Percentiles rank a stretch among this genome's conserved stretches.
These are phyloP conservation scores for Lentinula aciculospora DNA, from an alignment of 768 basidiomycete genomes.

Conservation along the genomic window DNA sequence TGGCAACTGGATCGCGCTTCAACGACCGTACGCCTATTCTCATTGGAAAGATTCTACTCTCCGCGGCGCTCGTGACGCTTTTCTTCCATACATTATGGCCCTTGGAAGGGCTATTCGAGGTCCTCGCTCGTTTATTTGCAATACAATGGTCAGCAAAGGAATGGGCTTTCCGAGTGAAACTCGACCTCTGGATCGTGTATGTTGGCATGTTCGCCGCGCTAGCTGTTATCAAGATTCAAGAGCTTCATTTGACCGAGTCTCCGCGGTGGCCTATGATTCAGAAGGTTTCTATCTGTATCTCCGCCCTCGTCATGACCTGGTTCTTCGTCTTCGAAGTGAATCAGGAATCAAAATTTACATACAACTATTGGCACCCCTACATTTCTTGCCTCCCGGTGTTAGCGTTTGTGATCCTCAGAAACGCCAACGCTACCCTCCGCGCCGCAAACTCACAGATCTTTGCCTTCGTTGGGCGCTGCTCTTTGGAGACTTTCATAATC, in stretches of 20 bases:
- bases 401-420: constrained; percentile 72
- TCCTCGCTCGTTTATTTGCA: constrained; percentile 59
- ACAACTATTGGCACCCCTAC: constrained; percentile 83
- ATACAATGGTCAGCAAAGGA: constrained; percentile 84
- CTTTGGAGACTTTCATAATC: constrained; percentile 87
- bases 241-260: constrained; percentile 64
- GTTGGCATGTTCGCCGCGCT: constrained; percentile 78
- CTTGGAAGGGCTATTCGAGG: constrained; percentile 56
- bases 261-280: constrained; percentile 54
- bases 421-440: constrained; percentile 65
- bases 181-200: constrained; percentile 89
- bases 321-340: constrained; percentile 79
- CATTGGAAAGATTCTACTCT: constrained; percentile 62
- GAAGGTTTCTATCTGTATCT: constrained; percentile 43
- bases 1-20: constrained; percentile 62
- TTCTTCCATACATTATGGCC: constrained; percentile 63
- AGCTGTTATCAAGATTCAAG: constrained; percentile 68
- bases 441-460: constrained; percentile 65
- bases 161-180: constrained; percentile 84
- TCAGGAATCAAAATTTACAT: constrained; percentile 75
- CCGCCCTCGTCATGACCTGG: constrained; percentile 57
- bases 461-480: constrained; percentile 80
- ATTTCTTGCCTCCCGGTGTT: constrained; percentile 77
- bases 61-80: constrained; percentile 55
- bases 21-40: constrained; percentile 70